Evolutionary conservation across 257 asterid species (phyloP), one percentile per base, ranked within the genome.

Genomic region (Solanum pinnatisectum): DNA sequence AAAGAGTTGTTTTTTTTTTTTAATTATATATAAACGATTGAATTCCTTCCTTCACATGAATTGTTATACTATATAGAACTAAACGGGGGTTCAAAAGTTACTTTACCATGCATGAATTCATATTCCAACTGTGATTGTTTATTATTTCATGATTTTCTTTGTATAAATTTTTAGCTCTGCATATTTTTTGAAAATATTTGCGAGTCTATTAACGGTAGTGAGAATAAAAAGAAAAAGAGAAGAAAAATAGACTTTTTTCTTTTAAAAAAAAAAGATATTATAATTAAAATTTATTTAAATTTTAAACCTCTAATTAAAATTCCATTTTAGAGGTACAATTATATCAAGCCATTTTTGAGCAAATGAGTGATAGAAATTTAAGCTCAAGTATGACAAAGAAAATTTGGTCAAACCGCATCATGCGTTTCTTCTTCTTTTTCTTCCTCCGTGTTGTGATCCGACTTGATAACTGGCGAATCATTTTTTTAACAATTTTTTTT

Each of bases 401-500:
- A 42, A 27, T 9, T 73, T 71, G 42, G 16, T 6, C 86, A 46
- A 40, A 88, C 84, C 91, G 90, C 94, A 90, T 89, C 49, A 3
- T 37, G 84, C 72, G 77, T 87, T 86, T 88, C 92, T 79, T 87
- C 88, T 46, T 90, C 92, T 85, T 93, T 36, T 92, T 90, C 94
- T 91, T 90, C 89, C 8, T 73, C 63, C 86, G 6, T 8, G 33
- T 37, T 37, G 52, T 91, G 92, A 5, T 85, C 90, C 96, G 95
- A 92, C 90, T 92, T 90, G 87, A 90, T 91, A 16, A 86, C 91
- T 23, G 91, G 91, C 86, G 90, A 85, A 71, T 92, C 97, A 88
- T 91, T 93, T 90, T 20, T 40, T 13, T 74, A 72, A 71, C 78
- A 71, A 73, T 59, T 6, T 60, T 60, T 78, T 6, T 60, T 33